Percentiles rank a stretch among this genome's conserved stretches.
Conservation (phyloP, 257 asterid genomes). For the Mitragyna speciosa region DNA sequence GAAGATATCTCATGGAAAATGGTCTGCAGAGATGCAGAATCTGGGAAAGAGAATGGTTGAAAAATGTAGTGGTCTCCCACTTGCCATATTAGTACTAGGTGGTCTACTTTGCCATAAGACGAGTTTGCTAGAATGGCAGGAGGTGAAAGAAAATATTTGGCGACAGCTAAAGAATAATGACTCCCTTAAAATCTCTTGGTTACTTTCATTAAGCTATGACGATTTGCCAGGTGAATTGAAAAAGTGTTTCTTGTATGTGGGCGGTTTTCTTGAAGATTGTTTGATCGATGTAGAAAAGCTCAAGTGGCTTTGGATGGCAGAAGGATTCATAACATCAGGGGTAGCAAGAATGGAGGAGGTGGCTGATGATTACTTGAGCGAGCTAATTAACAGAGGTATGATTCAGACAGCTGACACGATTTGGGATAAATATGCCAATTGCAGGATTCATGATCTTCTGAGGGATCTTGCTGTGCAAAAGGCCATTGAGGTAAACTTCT, state of each 20-base stretch:
- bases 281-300: not conserved
- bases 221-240: not conserved
- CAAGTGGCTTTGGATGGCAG: conserved; percentile 1
- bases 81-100: not conserved
- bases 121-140: not conserved
- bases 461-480: conserved; percentile 3
- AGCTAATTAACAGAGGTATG: not conserved
- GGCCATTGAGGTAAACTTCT: not conserved
- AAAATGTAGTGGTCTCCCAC: not conserved
- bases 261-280: not conserved
- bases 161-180: conserved; percentile 3
- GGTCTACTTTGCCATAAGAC: not conserved
- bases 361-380: not conserved
- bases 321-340: not conserved
- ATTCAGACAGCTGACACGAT: not conserved
- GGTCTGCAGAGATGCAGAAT: not conserved
- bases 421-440: not conserved
- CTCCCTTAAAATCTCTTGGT: not conserved
- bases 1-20: not conserved
- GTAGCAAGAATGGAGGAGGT: not conserved
- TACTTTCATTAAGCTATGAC: not conserved
- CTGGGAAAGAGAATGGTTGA: not conserved
- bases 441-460: not conserved
- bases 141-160: not conserved
- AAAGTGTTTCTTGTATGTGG: not conserved